phyloP scores from a whole-genome alignment of 805 yeast species.

The Starmerella asiatica region DNA sequence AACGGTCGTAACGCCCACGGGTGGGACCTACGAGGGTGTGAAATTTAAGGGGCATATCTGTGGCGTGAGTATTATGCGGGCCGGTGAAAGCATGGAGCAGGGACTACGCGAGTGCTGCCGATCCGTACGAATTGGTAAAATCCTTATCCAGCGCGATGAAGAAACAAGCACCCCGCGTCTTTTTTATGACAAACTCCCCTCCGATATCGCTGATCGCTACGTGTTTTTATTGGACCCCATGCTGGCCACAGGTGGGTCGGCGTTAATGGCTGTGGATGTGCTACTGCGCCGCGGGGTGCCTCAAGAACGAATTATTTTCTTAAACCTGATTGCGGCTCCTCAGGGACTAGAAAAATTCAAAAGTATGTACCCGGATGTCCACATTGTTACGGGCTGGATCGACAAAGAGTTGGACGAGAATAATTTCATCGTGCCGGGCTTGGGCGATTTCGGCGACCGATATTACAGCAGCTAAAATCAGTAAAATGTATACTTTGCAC shows the following conservation, averaged over 20 bases:
- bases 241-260: conserved; percentile 98
- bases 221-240: conserved; percentile 91
- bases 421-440: conserved; percentile 81
- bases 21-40: conserved; percentile 58
- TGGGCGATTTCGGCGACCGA: conserved; percentile 97
- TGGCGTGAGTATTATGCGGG: conserved; percentile 95
- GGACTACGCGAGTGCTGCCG: conserved; percentile 96
- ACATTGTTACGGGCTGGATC: conserved; percentile 84
- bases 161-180: conserved; percentile 89
- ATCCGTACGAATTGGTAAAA: conserved; percentile 91
- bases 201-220: conserved; percentile 74
- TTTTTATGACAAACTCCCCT: conserved; percentile 88
- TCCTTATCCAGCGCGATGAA: conserved; percentile 93
- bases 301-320: conserved; percentile 72
- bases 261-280: conserved; percentile 92
- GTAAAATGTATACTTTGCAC: neutral
- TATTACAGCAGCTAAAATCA: conserved; percentile 65
- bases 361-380: conserved; percentile 65
- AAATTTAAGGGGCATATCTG: conserved; percentile 83
- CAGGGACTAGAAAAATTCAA: conserved; percentile 80
- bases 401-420: conserved; percentile 77
- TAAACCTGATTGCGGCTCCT: conserved; percentile 86
- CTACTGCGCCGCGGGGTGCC: conserved; percentile 74
- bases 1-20: conserved; percentile 63
- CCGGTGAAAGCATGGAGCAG: conserved; percentile 99